A percentile compares a stretch with the other conserved stretches of the same genome.
phyloP scores from a whole-genome alignment of 2,329 filamentous ascomycete species.

The Alternaria ventricosa region DNA sequence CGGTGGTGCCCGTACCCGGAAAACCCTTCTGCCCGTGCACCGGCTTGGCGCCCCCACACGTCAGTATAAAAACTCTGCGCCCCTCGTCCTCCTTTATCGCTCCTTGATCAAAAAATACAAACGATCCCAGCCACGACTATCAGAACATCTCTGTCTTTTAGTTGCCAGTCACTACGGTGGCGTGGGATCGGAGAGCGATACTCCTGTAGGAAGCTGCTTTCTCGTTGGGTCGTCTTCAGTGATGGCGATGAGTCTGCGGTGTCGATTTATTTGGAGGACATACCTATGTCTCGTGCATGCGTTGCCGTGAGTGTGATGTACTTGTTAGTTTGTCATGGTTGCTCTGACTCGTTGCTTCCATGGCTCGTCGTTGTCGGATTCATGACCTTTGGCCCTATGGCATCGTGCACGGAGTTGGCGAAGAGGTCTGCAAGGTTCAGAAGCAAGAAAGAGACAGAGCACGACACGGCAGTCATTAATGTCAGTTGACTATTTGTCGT shows the following conservation, averaged over 20 bases:
- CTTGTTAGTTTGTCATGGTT: neutral
- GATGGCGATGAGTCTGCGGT: constrained; percentile 74
- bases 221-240: constrained; percentile 72
- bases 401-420: neutral
- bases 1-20: constrained; percentile 1
- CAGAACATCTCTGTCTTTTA: constrained; percentile 61
- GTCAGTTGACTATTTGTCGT: neutral
- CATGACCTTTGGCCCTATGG: neutral
- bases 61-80: constrained; percentile 30
- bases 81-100: constrained; percentile 50
- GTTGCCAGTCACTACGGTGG: constrained; percentile 71
- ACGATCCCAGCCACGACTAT: constrained; percentile 74
- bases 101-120: constrained; percentile 63
- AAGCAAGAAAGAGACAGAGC: neutral
- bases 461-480: neutral
- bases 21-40: neutral
- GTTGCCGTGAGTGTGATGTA: neutral
- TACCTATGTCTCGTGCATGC: constrained; percentile 37
- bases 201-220: constrained; percentile 71
- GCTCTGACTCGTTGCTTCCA: neutral
- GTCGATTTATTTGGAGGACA: constrained; percentile 73
- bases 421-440: neutral
- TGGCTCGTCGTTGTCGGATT: neutral
- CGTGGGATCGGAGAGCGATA: constrained; percentile 67
- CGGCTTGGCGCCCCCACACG: constrained; percentile 7